Evolutionary conservation across 2,329 filamentous ascomycete genomes (phyloP), one percentile per base, ranked within the genome.

Genomic region (Clarireedia sp.): DNA sequence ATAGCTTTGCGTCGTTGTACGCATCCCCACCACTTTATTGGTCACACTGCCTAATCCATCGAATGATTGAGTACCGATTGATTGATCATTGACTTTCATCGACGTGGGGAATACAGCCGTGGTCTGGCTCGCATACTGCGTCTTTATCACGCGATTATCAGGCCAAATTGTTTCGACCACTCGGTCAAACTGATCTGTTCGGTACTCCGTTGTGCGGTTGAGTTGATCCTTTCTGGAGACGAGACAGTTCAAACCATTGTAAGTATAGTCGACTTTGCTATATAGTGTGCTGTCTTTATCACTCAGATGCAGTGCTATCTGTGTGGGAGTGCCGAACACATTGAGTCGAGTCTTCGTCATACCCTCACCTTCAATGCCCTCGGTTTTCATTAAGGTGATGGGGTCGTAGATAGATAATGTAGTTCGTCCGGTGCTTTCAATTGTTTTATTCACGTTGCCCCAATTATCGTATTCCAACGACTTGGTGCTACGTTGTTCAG

Each of bases 261-360:
- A 54, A n/a, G 21, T 48, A n/a, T 54, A 54, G 16, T 54, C 33
- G 23, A 54, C n/a, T 16, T 54, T 54, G 43, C 51, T 54, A 3
- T 54, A 54, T 7, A 48, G 16, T 7, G 43, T 23, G 36, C 19
- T 21, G 9, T 53, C 16, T 5, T 19, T 46, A 37, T 48, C 44
- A 29, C 21, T 29, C 14, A 26, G 10, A 5, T 48, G 23, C 3
- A 54, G 43, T 16, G 51, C 29, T 48, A 19, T 48, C 23, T 54
- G 51, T 33, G 33, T 48, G 2, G 51, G 51, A 3, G 33, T 33
- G 9, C 43, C 51, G 21, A 54, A 54, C 10, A 48, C 10, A 33
- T 54, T 54, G 23, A 54, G 48, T 19, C n/a, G 23, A 3, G 33
- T 54, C 12, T 29, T 48, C n/a, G 5, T 40, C 21, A 48, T 54